Evolutionary conservation across 306 rosid species (phyloP).

Genomic region (Medicago ruthenica): DNA sequence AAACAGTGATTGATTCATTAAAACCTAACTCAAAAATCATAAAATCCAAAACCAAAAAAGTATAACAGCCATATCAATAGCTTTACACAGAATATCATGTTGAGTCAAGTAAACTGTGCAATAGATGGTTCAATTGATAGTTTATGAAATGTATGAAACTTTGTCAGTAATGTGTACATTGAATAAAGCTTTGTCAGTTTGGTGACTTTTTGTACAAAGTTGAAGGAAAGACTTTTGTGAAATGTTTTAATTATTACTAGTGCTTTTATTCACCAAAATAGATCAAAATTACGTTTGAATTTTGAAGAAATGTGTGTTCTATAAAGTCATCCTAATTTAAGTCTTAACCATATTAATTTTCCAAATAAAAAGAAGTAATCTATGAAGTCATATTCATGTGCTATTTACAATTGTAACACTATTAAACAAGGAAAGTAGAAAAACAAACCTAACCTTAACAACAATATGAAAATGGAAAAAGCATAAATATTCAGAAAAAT

Average conservation of each 20-base stretch:
- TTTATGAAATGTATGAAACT: constrained; percentile 5
- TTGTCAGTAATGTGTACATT: constrained; percentile 23
- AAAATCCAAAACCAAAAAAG: constrained; percentile 18
- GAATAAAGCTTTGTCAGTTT: constrained; percentile 22
- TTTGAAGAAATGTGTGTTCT: background rate
- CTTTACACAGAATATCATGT: background rate
- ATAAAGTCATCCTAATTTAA: constrained; percentile 15
- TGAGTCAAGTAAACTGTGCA: constrained; percentile 17
- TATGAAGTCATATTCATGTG: background rate
- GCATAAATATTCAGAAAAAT: background rate
- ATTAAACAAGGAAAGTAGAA: background rate
- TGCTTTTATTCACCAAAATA: background rate
- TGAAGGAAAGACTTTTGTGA: constrained; percentile 7
- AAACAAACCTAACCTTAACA: constrained; percentile 32
- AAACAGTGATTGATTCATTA: constrained; percentile 15
- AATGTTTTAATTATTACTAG: constrained; percentile 4
- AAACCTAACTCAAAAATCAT: constrained; percentile 10
- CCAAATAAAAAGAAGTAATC: no score
- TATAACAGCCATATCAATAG: constrained; percentile 8
- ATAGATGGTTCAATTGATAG: background rate
- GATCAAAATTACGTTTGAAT: background rate
- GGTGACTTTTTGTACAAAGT: constrained; percentile 28
- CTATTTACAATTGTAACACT: background rate
- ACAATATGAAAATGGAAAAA: constrained; percentile 25
- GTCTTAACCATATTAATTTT: no score